These are phyloP conservation scores for Fragaria nilgerrensis DNA, from an alignment of 306 rosid genomes.

Conservation along the genomic window DNA sequence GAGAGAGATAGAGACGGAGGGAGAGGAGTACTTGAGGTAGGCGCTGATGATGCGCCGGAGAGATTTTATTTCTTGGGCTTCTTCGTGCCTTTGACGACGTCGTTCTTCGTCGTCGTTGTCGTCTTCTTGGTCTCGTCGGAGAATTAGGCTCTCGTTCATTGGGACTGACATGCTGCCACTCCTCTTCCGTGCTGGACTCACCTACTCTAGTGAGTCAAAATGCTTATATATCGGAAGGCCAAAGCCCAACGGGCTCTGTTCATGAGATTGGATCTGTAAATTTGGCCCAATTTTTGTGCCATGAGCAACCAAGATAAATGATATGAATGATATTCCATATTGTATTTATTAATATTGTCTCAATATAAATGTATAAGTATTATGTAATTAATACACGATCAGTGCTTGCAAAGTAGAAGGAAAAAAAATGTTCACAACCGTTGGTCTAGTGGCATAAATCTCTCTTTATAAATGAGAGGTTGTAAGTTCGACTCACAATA, in stretches of 20 bases:
- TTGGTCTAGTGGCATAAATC: too few species aligned
- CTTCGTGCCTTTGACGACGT: slow-evolving; percentile 70
- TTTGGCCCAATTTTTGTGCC: not conserved
- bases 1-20: not conserved
- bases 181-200: not conserved
- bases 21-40: slow-evolving; percentile 66
- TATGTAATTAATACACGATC: too few species aligned
- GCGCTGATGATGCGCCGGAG: slow-evolving; percentile 89
- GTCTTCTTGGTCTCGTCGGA: slow-evolving; percentile 6
- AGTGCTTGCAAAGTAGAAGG: too few species aligned
- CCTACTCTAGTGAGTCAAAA: not conserved
- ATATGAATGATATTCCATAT: too few species aligned
- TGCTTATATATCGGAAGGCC: not conserved
- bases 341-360: too few species aligned
- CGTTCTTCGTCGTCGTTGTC: slow-evolving; percentile 39
- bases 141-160: slow-evolving; percentile 8
- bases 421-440: too few species aligned
- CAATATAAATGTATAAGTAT: too few species aligned
- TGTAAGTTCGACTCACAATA: too few species aligned
- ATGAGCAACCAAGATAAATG: too few species aligned
- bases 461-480: too few species aligned
- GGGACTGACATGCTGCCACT: not conserved
- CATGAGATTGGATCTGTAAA: not conserved
- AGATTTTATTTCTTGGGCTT: slow-evolving; percentile 84
- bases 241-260: not conserved